Evolutionary conservation across 179 eudicot genomes (phyloP).

Genomic region (Spinacia oleracea): DNA sequence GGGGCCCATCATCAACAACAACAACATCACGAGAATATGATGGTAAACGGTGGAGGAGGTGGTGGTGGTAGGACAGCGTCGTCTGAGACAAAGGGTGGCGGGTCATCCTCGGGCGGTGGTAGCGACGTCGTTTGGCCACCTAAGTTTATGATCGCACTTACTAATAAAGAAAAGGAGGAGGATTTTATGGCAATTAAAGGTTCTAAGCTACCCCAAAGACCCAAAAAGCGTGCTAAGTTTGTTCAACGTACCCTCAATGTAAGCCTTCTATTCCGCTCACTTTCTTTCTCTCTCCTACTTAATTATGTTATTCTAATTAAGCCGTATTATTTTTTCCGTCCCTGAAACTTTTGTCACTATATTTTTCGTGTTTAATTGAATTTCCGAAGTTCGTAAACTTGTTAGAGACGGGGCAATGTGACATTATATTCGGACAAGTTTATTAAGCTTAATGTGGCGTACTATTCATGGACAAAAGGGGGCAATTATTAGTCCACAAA

Average conservation of each 20-base stretch:
- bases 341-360: no score
- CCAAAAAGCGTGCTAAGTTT: conserved; percentile 87
- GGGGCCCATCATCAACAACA: conserved; percentile 15
- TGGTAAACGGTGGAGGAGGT: conserved; percentile 30
- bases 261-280: conserved; percentile 28
- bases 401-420: no score
- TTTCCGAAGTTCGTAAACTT: no score
- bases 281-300: no score
- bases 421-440: no score
- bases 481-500: no score
- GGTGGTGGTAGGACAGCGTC: conserved; percentile 48
- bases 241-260: conserved; percentile 91
- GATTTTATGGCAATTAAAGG: conserved; percentile 88
- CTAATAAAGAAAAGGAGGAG: conserved; percentile 90
- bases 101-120: conserved; percentile 62
- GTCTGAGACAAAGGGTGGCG: conserved; percentile 53
- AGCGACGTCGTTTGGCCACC: conserved; percentile 76
- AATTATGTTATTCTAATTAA: neutral
- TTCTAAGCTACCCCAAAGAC: conserved; percentile 86
- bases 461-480: neutral
- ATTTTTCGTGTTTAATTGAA: no score
- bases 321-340: neutral
- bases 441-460: neutral
- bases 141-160: conserved; percentile 72
- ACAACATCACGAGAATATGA: conserved; percentile 1